A percentile compares a stretch with the other conserved stretches of the same genome.
These are phyloP conservation scores for Podospora tetraspora DNA, from an alignment of 495 filamentous ascomycete genomes.

Conservation along the genomic window DNA sequence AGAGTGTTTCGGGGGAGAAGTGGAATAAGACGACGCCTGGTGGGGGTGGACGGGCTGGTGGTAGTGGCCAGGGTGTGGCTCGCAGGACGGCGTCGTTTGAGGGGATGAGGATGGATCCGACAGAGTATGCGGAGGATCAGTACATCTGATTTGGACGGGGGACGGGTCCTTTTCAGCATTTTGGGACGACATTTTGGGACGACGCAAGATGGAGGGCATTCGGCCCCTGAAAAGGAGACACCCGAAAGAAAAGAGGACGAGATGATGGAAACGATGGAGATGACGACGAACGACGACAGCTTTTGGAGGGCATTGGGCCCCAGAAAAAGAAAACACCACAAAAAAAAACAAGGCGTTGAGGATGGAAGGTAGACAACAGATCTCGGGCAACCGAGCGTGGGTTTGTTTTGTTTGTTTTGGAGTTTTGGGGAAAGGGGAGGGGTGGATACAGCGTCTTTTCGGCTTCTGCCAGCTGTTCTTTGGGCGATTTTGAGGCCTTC, in stretches of 20 bases:
- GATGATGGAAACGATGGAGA: no score
- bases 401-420: neutral
- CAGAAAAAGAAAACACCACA: neutral
- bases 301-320: neutral
- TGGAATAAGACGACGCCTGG: neutral
- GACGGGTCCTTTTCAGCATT: no score
- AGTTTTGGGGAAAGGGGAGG: neutral
- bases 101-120: neutral
- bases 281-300: neutral
- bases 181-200: no score
- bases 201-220: neutral
- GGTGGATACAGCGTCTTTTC: neutral
- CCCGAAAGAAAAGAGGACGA: neutral
- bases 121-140: neutral
- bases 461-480: neutral
- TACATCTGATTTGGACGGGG: no score
- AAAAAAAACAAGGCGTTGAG: neutral
- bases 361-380: neutral
- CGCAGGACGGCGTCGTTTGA: neutral
- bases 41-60: neutral
- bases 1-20: neutral
- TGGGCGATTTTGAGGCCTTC: neutral
- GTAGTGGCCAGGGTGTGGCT: neutral
- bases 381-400: neutral
- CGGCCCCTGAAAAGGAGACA: neutral